Conservation (phyloP, 345 rosid genomes). For the Clausena lansium region DNA sequence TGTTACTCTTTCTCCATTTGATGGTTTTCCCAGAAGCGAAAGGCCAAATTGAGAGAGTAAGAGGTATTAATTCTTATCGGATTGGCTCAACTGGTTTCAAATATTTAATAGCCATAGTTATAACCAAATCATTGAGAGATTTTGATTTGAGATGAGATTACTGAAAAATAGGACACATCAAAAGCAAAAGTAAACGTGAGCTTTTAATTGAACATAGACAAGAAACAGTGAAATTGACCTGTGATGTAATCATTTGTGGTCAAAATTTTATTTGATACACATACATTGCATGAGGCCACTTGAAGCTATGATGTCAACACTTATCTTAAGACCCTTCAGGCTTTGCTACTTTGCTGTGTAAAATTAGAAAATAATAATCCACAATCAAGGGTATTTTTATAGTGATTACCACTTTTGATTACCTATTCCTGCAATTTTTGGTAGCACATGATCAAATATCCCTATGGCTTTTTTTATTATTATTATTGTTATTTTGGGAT, state of each 20-base stretch:
- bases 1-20: neutral
- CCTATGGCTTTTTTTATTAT: neutral
- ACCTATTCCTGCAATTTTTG: neutral
- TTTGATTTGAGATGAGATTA: too few relatives aligned
- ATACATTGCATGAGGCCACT: neutral
- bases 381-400: neutral
- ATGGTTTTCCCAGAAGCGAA: too few relatives aligned
- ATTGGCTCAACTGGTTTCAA: neutral
- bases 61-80: neutral
- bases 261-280: neutral
- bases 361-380: neutral
- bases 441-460: neutral
- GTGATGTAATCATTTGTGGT: too few relatives aligned
- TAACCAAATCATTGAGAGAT: neutral
- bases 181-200: too few relatives aligned
- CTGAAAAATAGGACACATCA: too few relatives aligned
- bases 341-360: neutral
- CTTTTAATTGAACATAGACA: neutral
- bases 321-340: too few relatives aligned
- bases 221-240: neutral
- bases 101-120: neutral
- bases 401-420: too few relatives aligned
- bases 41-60: too few relatives aligned
- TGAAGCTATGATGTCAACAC: too few relatives aligned
- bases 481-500: neutral